Evolutionary conservation across 2,329 filamentous ascomycete genomes (phyloP).

Genomic region (Fusarium longipes): DNA sequence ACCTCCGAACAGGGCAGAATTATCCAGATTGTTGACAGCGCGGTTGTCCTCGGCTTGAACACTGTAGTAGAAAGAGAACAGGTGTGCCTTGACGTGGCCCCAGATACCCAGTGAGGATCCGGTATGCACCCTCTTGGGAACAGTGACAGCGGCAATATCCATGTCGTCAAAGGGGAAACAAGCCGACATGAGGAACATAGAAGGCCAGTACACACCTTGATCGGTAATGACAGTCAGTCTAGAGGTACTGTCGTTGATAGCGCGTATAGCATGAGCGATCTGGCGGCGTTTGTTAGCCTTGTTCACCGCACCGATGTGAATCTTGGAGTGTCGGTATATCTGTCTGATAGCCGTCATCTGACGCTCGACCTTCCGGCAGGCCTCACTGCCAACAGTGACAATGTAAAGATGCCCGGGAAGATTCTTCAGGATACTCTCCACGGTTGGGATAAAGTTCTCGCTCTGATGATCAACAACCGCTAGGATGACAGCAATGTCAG

Average conservation of each 20-base stretch:
- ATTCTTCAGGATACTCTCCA: slow-evolving; percentile 25
- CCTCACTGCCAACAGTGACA: background rate
- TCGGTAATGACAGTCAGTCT: slow-evolving; percentile 25
- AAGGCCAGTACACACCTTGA: slow-evolving; percentile 29
- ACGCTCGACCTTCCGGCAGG: background rate
- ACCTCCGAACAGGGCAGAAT: slow-evolving; percentile 3
- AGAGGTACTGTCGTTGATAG: background rate
- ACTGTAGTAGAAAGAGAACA: slow-evolving; percentile 17
- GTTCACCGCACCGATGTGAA: slow-evolving; percentile 33
- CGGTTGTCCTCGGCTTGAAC: slow-evolving; percentile 8
- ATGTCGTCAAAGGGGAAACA: slow-evolving; percentile 16
- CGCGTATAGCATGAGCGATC: slow-evolving; percentile 24
- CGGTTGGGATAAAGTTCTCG: background rate
- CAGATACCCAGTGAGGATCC: background rate
- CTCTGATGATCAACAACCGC: slow-evolving; percentile 4
- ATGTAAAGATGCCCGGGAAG: slow-evolving; percentile 9
- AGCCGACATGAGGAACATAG: slow-evolving; percentile 11
- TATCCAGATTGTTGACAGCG: slow-evolving; percentile 18
- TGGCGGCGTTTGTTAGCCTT: slow-evolving; percentile 31
- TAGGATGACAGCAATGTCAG: slow-evolving; percentile 10
- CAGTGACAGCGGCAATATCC: slow-evolving; percentile 21
- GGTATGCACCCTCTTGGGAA: slow-evolving; percentile 10
- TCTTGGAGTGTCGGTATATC: slow-evolving; percentile 1
- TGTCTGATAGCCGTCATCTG: background rate
- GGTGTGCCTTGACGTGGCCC: slow-evolving; percentile 1